Conservation (phyloP, 208 protist genomes). For the Trypanosoma cruzi region DNA sequence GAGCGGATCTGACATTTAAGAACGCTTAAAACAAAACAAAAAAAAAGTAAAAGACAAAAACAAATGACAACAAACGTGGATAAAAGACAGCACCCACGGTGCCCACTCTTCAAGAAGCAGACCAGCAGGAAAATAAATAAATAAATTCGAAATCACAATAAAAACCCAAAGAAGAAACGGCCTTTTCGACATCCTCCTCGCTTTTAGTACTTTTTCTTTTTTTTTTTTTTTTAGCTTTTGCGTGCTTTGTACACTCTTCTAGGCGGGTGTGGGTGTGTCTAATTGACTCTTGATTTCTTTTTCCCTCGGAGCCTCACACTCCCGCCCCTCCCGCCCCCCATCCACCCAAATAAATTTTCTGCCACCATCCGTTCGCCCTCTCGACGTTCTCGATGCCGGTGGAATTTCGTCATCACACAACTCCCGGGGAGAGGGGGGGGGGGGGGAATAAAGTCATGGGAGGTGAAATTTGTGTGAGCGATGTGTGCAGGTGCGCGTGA, state of each 20-base stretch:
- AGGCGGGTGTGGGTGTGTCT: background rate
- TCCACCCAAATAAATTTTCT: background rate
- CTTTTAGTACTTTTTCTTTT: background rate
- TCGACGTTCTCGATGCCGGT: background rate
- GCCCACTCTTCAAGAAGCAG: background rate
- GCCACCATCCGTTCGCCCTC: background rate
- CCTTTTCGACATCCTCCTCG: background rate
- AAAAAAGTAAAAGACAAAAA: conserved; percentile 4
- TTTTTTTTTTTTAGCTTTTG: background rate
- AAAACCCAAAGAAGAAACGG: background rate
- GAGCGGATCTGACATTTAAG: conserved; percentile 14
- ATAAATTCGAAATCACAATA: background rate
- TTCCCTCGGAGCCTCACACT: background rate
- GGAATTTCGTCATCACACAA: too few species aligned
- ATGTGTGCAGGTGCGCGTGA: too few species aligned
- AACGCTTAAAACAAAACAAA: background rate
- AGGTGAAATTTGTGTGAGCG: background rate
- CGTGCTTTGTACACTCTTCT: background rate
- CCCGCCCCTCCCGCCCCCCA: background rate
- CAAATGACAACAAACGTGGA: background rate
- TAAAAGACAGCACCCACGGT: background rate
- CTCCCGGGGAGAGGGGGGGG: too few species aligned
- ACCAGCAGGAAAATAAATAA: background rate
- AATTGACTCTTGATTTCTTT: background rate
- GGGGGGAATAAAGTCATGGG: background rate